Evolutionary conservation across 768 basidiomycete species (phyloP).

Genomic region (Psilocybe azurescens): DNA sequence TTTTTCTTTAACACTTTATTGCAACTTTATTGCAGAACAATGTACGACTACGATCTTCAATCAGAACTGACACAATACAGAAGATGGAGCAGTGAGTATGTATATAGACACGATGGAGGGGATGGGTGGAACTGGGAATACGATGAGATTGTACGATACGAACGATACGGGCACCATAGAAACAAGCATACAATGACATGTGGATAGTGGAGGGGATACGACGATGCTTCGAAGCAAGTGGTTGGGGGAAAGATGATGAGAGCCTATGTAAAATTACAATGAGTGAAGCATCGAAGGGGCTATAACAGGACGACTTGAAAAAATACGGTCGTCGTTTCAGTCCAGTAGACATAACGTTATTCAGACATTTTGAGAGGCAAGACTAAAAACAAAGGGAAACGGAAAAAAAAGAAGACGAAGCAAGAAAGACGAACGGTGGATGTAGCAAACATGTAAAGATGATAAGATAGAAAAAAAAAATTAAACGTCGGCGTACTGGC

Average conservation of each 20-base stretch:
- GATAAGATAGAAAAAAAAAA: constrained; percentile 10
- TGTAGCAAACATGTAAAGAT: constrained; percentile 14
- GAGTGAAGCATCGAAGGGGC: constrained; percentile 31
- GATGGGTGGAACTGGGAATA: too few relatives aligned
- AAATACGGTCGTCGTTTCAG: constrained; percentile 27
- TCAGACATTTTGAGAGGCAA: constrained; percentile 22
- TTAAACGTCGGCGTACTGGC: constrained; percentile 67
- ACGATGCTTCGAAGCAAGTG: constrained; percentile 58
- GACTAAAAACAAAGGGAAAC: constrained; percentile 5
- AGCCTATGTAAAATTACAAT: constrained; percentile 15
- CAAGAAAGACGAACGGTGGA: constrained; percentile 25
- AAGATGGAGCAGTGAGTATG: too few relatives aligned
- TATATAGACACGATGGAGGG: too few relatives aligned
- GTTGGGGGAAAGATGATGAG: constrained; percentile 38
- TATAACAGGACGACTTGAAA: constrained; percentile 24
- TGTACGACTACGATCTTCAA: too few relatives aligned
- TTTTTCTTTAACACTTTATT: too few relatives aligned
- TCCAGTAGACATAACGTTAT: constrained; percentile 21
- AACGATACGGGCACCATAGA: background rate
- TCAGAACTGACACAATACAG: too few relatives aligned
- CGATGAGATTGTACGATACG: background rate
- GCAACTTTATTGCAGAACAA: too few relatives aligned
- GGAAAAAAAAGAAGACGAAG: constrained; percentile 3
- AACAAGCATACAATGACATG: background rate
- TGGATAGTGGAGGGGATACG: constrained; percentile 40